Base-by-base conservation (phyloP, 306 rosid genomes). In the Dryas alaskensis region DNA sequence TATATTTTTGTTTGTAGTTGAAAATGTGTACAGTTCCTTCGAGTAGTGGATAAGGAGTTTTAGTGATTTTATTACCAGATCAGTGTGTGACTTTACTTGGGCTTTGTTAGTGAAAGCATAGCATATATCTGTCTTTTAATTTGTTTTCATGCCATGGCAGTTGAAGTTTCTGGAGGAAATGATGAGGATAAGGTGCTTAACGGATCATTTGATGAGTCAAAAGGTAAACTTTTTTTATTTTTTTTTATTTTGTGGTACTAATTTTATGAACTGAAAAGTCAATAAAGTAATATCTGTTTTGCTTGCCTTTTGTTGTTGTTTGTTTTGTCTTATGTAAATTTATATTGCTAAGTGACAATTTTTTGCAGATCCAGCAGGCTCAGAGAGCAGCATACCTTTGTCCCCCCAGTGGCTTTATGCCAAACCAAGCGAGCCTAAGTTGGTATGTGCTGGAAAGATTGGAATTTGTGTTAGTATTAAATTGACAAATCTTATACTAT, bases 371-470 rank as follows among this genome's bases (percentile, higher is more conserved):
- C 73, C 53, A 54, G 78, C 58, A 27, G 82, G 79, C 60, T 74
- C 82, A 43, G 91, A 87, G 63, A 87, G 81, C 83, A 84, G 69
- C 79, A 87, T 87, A 47, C 88, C 91, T 44, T 70, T 87, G 81
- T 87, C 91, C 13, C 91, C 91, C 13, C 91, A 87, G 73, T 87
- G 91, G 91, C 88, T 87, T 60, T 87, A 84, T 80, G 88, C 88
- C 69, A 87, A 82, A 76, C 87, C 91, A 5, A 80, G 71, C 59
- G 91, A 87, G 17, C 61, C 87, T 63, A 87, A 87, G 83, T 63
- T 78, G 86, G 90, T 86, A 86, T 66, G 72, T 76, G 31, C 70
- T 60, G 61, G 49, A 71, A 52, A 9, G 2, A 65, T 45, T n/a
- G 52, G 25, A 61, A 22, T 65, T 51, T 31, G 16, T 49, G 49